phyloP scores from a whole-genome alignment of 192 early-diverging fungal species.

The Funneliformis geosporum region DNA sequence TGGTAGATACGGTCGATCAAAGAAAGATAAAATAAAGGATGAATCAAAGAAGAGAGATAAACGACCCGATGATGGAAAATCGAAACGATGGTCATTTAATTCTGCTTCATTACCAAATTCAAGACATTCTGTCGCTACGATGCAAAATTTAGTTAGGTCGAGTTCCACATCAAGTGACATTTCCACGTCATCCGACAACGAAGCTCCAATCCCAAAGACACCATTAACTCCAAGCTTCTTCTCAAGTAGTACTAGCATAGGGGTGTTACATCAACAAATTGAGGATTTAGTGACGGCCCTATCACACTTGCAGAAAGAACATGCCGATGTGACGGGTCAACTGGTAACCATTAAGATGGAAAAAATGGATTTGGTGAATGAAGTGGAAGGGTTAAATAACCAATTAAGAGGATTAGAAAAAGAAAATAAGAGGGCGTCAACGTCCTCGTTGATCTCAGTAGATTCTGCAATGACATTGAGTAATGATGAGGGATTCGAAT shows the following conservation, averaged over 20 bases:
- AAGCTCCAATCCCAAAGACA: not conserved
- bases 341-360: slow-evolving; percentile 59
- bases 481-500: not conserved
- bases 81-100: slow-evolving; percentile 21
- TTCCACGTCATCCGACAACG: not conserved
- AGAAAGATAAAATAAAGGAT: slow-evolving; percentile 25
- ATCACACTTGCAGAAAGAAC: slow-evolving; percentile 68
- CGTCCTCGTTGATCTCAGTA: slow-evolving; percentile 13
- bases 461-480: slow-evolving; percentile 13
- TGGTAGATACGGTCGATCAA: slow-evolving; percentile 43
- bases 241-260: slow-evolving; percentile 27
- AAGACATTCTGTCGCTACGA: not conserved
- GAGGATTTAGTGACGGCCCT: slow-evolving; percentile 64
- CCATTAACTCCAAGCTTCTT: slow-evolving; percentile 9
- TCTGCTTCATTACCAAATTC: not conserved
- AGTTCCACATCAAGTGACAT: not conserved
- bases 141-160: not conserved
- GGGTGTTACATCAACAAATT: slow-evolving; percentile 57
- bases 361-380: slow-evolving; percentile 47
- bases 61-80: slow-evolving; percentile 5
- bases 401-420: slow-evolving; percentile 47
- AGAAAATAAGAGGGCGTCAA: slow-evolving; percentile 49
- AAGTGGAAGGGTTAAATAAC: slow-evolving; percentile 58
- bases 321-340: slow-evolving; percentile 62
- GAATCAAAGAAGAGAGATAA: slow-evolving; percentile 24